Base-by-base conservation (phyloP, 208 protist genomes). In the Wallacemonas rigidus region DNA sequence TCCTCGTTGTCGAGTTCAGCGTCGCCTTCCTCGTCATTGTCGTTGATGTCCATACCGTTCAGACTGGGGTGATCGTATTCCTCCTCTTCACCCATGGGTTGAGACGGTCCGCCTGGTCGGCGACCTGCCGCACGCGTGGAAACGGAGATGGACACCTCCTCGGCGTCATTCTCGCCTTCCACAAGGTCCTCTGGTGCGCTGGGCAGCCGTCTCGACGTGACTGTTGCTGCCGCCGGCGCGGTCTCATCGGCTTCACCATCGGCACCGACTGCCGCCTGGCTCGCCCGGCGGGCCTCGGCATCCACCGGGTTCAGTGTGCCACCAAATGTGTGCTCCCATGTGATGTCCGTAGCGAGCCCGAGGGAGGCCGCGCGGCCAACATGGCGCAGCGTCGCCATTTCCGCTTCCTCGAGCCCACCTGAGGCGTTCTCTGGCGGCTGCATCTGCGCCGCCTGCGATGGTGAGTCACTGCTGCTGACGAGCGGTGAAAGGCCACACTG, bases 1-100 rank as follows among this genome's bases (percentile, higher is more conserved):
- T 26, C 45, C 17, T 48, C 61, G 7, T 74, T 69, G 15, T 76
- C 65, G 3, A 67, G 69, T 6, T 74, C 73, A 8, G 6, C 17
- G 2, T 64, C 70, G 65, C 56, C 53, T 44, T 40, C 9, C 9
- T 71, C 58, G 7, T 36, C 54, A 39, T 55, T 60, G 36, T 67
- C 44, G 26, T 26, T 26, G 26, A 26, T 26, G 26, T 26, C 26
- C 26, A 26, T 26, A 26, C 26, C 26, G 26, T 26, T 26, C 0
- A 26, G 26, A 26, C 26, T 26, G 26, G 26, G 26, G 26, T 26
- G 26, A 26, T 26, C 26, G 26, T 26, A 26, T 26, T 65, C 62
- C 62, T 68, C 62, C 38, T 68, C 62, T 11, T 68, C 62, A 26
- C 40, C 62, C 0, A 26, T 26, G 26, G 26, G 26, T 26, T 26